These are phyloP conservation scores for Musa balbisiana DNA, from an alignment of 202 grass and related monocot genomes.

Conservation along the genomic window DNA sequence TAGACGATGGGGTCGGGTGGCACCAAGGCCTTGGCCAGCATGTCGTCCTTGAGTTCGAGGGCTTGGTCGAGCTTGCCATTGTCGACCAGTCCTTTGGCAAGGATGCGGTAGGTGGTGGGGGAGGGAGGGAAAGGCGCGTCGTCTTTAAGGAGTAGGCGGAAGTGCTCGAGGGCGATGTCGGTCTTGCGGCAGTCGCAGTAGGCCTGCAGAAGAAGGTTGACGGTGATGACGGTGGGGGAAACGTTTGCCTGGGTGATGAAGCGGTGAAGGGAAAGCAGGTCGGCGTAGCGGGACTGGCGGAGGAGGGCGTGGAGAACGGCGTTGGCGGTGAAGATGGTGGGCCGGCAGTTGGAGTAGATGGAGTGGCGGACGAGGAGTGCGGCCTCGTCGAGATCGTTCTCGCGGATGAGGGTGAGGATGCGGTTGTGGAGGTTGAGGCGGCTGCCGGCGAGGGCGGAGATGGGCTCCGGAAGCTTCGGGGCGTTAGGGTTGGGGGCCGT, in stretches of 20 bases:
- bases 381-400: conserved; percentile 71
- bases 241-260: conserved; percentile 72
- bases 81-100: conserved; percentile 59
- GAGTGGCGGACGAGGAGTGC: conserved; percentile 76
- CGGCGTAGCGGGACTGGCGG: conserved; percentile 45
- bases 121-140: conserved; percentile 55
- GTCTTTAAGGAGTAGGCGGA: conserved; percentile 50
- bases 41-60: conserved; percentile 63
- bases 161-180: conserved; percentile 61
- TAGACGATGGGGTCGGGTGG: conserved; percentile 65
- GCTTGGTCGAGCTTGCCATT: conserved; percentile 47
- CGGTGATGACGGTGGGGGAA: conserved; percentile 56
- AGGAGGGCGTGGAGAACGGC: conserved; percentile 68
- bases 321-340: conserved; percentile 60
- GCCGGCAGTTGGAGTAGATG: conserved; percentile 91
- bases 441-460: conserved; percentile 49
- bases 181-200: conserved; percentile 80
- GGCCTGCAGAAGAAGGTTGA: conserved; percentile 66
- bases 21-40: conserved; percentile 54
- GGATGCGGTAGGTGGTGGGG: conserved; percentile 61
- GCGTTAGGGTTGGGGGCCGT: conserved; percentile 53
- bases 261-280: conserved; percentile 78
- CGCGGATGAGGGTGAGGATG: conserved; percentile 63
- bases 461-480: conserved; percentile 67
- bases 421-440: conserved; percentile 64